phyloP scores from a whole-genome alignment of 1,139 yeast genomes.

The Geotrichum phurueaensis region DNA sequence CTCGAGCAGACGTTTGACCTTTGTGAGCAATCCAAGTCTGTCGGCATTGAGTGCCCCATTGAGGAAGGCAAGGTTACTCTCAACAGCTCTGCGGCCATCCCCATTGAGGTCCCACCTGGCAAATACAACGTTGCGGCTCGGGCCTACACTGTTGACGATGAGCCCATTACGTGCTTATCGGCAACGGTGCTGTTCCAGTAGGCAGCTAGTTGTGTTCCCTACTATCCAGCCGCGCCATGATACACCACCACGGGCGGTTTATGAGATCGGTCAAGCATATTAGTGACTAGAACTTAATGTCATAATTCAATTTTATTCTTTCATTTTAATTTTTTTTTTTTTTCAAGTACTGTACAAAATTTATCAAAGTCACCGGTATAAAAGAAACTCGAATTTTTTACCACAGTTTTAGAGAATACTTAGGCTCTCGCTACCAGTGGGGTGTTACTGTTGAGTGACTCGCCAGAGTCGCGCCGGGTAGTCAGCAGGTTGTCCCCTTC shows the following conservation, averaged over 20 bases:
- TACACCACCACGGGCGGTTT: background rate
- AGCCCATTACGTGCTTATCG: constrained; percentile 73
- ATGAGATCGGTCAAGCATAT: background rate
- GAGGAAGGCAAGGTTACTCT: constrained; percentile 60
- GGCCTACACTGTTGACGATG: constrained; percentile 80
- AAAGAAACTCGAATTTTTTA: background rate
- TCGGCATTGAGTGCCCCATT: constrained; percentile 73
- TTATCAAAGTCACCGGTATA: background rate
- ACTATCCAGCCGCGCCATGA: background rate
- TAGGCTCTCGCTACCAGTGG: background rate
- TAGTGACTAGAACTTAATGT: background rate
- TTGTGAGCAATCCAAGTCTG: constrained; percentile 70
- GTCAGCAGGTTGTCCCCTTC: background rate
- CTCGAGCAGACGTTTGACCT: constrained; percentile 81
- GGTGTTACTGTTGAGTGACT: background rate
- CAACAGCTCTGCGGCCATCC: constrained; percentile 70
- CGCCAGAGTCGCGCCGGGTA: background rate
- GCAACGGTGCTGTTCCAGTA: constrained; percentile 51
- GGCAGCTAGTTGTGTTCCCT: background rate
- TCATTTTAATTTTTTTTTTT: background rate
- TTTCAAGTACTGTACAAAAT: background rate
- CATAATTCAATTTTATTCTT: background rate
- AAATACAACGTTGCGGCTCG: constrained; percentile 77
- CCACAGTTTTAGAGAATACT: background rate
- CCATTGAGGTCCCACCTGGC: constrained; percentile 94